Percentiles rank a stretch among this genome's conserved stretches.
phyloP scores from a whole-genome alignment of 179 eudicot species.

The Silene noctiflora region DNA sequence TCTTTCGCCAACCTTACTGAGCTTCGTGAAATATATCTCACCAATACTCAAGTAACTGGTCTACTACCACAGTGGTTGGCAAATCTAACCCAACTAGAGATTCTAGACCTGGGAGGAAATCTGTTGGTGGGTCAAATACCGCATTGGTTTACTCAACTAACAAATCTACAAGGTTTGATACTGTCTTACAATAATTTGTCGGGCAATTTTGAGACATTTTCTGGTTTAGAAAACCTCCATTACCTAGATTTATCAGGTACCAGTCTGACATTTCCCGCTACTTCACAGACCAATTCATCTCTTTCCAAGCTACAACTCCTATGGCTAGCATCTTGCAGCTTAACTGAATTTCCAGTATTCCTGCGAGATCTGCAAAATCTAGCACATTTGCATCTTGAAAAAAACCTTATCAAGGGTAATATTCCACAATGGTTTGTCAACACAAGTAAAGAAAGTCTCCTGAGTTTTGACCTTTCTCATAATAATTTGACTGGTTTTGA shows the following conservation, averaged over 20 bases:
- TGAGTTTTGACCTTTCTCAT: constrained; percentile 8
- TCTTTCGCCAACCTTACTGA: constrained; percentile 21
- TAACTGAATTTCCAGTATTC: constrained; percentile 29
- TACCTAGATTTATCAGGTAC: background rate
- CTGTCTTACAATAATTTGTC: constrained; percentile 9
- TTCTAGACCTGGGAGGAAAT: background rate
- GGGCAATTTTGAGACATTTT: constrained; percentile 3
- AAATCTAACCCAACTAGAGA: constrained; percentile 15
- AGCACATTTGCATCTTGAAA: background rate
- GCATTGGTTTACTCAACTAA: constrained; percentile 15
- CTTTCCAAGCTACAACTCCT: constrained; percentile 4
- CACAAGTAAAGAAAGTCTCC: constrained; percentile 6
- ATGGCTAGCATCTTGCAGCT: constrained; percentile 18
- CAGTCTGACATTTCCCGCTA: background rate
- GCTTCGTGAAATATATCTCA: constrained; percentile 6
- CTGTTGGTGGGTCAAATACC: constrained; percentile 22
- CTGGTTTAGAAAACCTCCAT: background rate
- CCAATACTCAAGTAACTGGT: constrained; percentile 11
- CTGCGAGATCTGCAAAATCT: constrained; percentile 22
- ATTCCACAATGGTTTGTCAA: constrained; percentile 34
- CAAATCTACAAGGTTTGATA: background rate
- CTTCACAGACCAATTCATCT: constrained; percentile 13
- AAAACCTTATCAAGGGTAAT: constrained; percentile 11
- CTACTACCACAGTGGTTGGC: constrained; percentile 9
- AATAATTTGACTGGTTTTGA: constrained; percentile 26